Evolutionary conservation across 352 stramenopile genomes (phyloP).

Genomic region (Pythium sukuiense): DNA sequence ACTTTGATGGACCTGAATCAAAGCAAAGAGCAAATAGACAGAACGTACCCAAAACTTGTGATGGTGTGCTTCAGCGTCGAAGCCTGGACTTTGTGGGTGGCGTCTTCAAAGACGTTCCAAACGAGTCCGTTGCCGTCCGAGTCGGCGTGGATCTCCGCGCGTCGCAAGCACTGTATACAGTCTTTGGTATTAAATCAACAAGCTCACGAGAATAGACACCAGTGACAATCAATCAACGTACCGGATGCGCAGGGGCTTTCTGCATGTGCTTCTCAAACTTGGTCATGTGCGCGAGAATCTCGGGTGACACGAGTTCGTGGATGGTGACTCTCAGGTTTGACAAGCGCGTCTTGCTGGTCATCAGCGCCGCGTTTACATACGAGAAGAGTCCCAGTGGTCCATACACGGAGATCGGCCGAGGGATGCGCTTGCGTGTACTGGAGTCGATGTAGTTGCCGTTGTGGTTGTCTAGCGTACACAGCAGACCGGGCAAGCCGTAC

Average conservation of each 20-base stretch:
- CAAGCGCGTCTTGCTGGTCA: constrained; percentile 63
- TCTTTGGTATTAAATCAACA: neutral
- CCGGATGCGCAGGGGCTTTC: constrained; percentile 54
- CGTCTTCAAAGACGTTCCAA: constrained; percentile 78
- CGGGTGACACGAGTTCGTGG: constrained; percentile 65
- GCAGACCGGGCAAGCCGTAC: constrained; percentile 76
- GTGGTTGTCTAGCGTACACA: constrained; percentile 85
- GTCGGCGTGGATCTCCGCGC: constrained; percentile 54
- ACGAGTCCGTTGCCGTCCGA: constrained; percentile 56
- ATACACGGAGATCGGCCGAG: constrained; percentile 69
- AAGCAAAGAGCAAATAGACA: neutral
- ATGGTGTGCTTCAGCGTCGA: constrained; percentile 75
- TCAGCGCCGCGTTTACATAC: constrained; percentile 76
- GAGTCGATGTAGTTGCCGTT: constrained; percentile 61
- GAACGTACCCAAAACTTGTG: constrained; percentile 70
- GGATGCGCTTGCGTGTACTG: constrained; percentile 44
- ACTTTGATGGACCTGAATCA: neutral
- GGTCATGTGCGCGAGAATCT: constrained; percentile 48
- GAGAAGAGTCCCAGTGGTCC: constrained; percentile 73
- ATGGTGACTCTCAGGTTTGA: constrained; percentile 70
- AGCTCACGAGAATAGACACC: neutral
- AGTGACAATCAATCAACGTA: constrained; percentile 23
- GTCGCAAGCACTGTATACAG: constrained; percentile 39
- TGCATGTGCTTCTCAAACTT: constrained; percentile 64
- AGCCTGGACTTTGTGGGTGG: constrained; percentile 58